Conservation (phyloP, 805 yeast species). For the Teunomyces lycoperdinae region DNA sequence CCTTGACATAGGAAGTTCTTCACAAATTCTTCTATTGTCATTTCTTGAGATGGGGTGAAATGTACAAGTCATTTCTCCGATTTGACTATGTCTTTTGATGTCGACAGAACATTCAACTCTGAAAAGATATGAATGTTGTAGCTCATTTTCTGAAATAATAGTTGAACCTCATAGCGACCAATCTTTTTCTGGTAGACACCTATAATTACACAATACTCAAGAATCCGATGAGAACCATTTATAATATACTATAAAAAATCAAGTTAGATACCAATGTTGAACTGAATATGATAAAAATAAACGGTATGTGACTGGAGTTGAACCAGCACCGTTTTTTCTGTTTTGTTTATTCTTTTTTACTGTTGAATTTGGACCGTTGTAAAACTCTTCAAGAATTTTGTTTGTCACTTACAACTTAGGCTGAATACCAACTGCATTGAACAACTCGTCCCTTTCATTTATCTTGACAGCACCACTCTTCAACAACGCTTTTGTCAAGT, state of each 20-base stretch:
- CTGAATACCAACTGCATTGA: conserved; percentile 34
- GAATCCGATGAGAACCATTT: background rate
- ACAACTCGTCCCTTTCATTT: conserved; percentile 39
- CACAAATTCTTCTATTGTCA: too few relatives aligned
- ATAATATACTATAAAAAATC: background rate
- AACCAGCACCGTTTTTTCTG: conserved; percentile 1
- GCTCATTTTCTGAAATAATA: too few relatives aligned
- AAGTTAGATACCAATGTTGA: conserved; percentile 2
- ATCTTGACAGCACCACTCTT: conserved; percentile 57
- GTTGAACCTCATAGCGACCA: too few relatives aligned
- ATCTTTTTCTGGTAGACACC: too few relatives aligned
- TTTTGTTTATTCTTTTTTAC: background rate
- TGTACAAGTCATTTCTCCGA: too few relatives aligned
- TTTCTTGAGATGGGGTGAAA: too few relatives aligned
- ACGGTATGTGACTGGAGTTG: conserved; percentile 2
- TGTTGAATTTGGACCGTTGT: background rate
- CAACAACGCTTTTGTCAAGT: conserved; percentile 66
- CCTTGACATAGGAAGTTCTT: too few relatives aligned
- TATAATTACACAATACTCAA: too few relatives aligned
- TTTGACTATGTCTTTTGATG: too few relatives aligned
- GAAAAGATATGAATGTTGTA: too few relatives aligned
- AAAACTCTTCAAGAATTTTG: conserved; percentile 3
- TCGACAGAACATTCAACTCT: too few relatives aligned
- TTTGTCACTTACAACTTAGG: conserved; percentile 20
- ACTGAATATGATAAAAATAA: conserved; percentile 1